A percentile compares a stretch with the other conserved stretches of the same genome.
Conservation (phyloP, 495 filamentous ascomycete species). For the Tuber borchii region DNA sequence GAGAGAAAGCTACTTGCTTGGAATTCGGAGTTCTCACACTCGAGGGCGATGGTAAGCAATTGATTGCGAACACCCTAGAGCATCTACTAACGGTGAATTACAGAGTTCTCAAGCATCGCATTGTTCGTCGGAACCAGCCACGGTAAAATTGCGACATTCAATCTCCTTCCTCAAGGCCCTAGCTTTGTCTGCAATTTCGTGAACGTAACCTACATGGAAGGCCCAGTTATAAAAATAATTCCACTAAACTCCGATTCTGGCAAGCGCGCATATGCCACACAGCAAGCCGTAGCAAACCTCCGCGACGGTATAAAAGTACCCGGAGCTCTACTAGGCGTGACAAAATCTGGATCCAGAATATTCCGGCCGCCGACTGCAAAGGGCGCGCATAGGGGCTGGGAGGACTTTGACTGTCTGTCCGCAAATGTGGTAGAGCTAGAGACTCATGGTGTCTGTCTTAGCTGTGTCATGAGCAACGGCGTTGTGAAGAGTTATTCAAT, state of each 20-base stretch:
- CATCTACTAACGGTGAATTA: constrained; percentile 37
- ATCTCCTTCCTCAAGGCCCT: constrained; percentile 67
- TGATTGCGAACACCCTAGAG: background rate
- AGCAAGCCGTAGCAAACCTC: constrained; percentile 61
- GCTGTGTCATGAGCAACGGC: constrained; percentile 77
- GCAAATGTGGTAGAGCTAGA: constrained; percentile 67
- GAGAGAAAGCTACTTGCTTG: constrained; percentile 69
- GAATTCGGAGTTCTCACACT: constrained; percentile 92
- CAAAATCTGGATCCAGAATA: constrained; percentile 66
- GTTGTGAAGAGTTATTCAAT: constrained; percentile 72
- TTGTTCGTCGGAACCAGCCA: constrained; percentile 84
- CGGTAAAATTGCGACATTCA: constrained; percentile 80
- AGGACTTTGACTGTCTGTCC: constrained; percentile 64
- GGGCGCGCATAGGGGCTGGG: constrained; percentile 82
- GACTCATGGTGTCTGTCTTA: constrained; percentile 65
- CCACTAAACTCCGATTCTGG: constrained; percentile 76
- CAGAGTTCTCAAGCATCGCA: constrained; percentile 83
- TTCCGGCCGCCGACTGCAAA: constrained; percentile 79
- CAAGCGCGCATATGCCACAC: constrained; percentile 65
- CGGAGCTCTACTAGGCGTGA: constrained; percentile 54
- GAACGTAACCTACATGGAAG: constrained; percentile 60
- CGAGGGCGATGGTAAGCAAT: constrained; percentile 64
- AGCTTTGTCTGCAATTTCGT: constrained; percentile 66
- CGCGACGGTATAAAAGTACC: constrained; percentile 53
- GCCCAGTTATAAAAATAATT: constrained; percentile 64